These are phyloP conservation scores for Colletotrichum godetiae DNA, from an alignment of 2,329 filamentous ascomycete species.

Conservation along the genomic window DNA sequence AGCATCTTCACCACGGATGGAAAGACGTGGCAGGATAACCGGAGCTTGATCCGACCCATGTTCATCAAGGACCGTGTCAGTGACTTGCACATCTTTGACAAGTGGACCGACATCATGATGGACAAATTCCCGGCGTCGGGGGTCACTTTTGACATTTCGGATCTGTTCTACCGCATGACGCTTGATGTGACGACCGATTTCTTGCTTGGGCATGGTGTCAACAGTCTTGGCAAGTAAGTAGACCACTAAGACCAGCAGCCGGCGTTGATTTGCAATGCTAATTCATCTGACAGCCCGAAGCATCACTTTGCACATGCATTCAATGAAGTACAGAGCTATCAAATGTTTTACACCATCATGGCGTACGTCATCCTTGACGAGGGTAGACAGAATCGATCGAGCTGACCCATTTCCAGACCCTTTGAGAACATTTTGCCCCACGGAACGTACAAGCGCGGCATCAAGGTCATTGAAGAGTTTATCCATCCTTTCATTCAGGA, in stretches of 20 bases:
- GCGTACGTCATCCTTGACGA: constrained; percentile 43
- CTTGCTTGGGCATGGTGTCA: constrained; percentile 70
- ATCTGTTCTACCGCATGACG: constrained; percentile 73
- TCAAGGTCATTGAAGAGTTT: constrained; percentile 75
- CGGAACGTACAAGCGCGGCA: constrained; percentile 68
- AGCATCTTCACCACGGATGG: constrained; percentile 68
- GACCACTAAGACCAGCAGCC: not conserved
- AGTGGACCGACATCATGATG: constrained; percentile 68
- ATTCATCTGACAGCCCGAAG: constrained; percentile 53
- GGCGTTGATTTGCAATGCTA: constrained; percentile 16
- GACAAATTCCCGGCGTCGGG: constrained; percentile 67
- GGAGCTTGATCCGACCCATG: constrained; percentile 65
- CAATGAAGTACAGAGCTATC: constrained; percentile 74
- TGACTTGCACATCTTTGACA: constrained; percentile 68
- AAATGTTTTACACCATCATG: constrained; percentile 69
- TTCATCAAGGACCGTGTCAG: constrained; percentile 59
- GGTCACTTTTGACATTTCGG: constrained; percentile 67
- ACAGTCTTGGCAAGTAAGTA: constrained; percentile 55
- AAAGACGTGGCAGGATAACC: constrained; percentile 62
- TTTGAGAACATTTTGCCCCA: constrained; percentile 69
- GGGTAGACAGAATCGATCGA: not conserved
- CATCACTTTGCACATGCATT: constrained; percentile 77
- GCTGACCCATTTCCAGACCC: constrained; percentile 55
- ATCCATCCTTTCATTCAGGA: constrained; percentile 76
- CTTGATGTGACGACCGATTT: constrained; percentile 77